Conservation (phyloP, 495 filamentous ascomycete species). For the Lophiotrema nucula region DNA sequence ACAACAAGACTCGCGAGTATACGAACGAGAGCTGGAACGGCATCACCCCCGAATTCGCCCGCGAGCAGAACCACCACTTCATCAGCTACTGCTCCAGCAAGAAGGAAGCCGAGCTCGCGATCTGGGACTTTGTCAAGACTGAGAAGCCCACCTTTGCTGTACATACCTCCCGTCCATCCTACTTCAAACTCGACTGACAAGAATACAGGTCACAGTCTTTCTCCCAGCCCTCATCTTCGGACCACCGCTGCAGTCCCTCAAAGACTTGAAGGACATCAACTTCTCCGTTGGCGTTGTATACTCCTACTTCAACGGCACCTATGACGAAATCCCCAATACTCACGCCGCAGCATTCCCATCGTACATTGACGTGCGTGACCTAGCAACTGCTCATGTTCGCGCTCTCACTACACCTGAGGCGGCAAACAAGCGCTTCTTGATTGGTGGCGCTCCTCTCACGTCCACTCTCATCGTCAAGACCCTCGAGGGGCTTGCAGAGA, state of each 20-base stretch:
- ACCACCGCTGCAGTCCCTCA: slow-evolving; percentile 33
- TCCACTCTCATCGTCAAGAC: slow-evolving; percentile 33
- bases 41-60: slow-evolving; percentile 35
- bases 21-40: slow-evolving; percentile 38
- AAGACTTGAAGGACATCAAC: slow-evolving; percentile 37
- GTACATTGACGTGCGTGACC: slow-evolving; percentile 40
- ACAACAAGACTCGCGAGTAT: slow-evolving; percentile 33
- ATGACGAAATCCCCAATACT: slow-evolving; percentile 37
- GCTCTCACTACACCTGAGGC: slow-evolving; percentile 34
- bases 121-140: slow-evolving; percentile 40
- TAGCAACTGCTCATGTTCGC: slow-evolving; percentile 38
- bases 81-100: slow-evolving; percentile 40
- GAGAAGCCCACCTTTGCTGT: slow-evolving; percentile 31
- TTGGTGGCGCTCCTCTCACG: slow-evolving; percentile 31
- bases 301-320: slow-evolving; percentile 39
- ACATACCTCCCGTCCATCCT: neutral
- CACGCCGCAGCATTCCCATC: slow-evolving; percentile 32
- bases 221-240: slow-evolving; percentile 36
- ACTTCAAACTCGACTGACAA: neutral
- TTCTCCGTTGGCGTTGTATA: slow-evolving; percentile 39
- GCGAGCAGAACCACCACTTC: slow-evolving; percentile 33
- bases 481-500: slow-evolving; percentile 30
- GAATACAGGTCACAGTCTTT: slow-evolving; percentile 32
- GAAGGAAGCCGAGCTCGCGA: slow-evolving; percentile 40
- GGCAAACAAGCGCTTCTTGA: slow-evolving; percentile 34